A percentile compares a stretch with the other conserved stretches of the same genome.
phyloP scores from a whole-genome alignment of 2,329 filamentous ascomycete species.

The Diplodia sapinea region DNA sequence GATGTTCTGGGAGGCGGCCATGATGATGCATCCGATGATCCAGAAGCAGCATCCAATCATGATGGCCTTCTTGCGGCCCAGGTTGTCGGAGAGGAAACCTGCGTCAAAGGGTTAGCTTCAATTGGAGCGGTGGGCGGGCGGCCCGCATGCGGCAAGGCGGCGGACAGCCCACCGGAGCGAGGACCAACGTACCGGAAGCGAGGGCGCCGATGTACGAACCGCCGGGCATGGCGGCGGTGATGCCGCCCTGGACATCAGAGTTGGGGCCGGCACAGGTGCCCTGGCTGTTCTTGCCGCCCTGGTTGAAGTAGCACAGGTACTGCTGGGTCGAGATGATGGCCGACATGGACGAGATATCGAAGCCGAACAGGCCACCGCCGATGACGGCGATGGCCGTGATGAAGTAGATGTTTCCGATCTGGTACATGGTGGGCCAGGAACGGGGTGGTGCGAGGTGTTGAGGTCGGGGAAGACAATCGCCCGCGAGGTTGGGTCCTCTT shows the following conservation, averaged over 20 bases:
- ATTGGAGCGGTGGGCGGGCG: background rate
- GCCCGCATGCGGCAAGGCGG: conserved; percentile 6
- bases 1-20: conserved; percentile 68
- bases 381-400: conserved; percentile 62
- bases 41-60: conserved; percentile 60
- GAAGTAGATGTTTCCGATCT: conserved; percentile 63
- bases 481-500: conserved; percentile 16
- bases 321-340: conserved; percentile 66
- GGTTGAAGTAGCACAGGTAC: conserved; percentile 75
- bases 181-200: conserved; percentile 47
- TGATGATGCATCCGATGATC: conserved; percentile 66
- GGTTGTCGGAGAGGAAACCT: conserved; percentile 59
- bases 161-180: conserved; percentile 14
- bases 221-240: conserved; percentile 73
- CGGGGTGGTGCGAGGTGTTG: background rate
- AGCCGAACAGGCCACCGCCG: conserved; percentile 74
- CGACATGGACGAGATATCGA: conserved; percentile 58
- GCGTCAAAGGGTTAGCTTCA: background rate
- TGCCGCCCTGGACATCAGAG: conserved; percentile 66
- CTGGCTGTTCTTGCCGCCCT: conserved; percentile 51
- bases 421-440: conserved; percentile 26
- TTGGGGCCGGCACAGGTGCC: conserved; percentile 59
- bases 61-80: conserved; percentile 61
- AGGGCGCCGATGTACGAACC: conserved; percentile 72
- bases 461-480: background rate